Percentiles rank a stretch among this genome's conserved stretches.
These are phyloP conservation scores for Teratosphaeria viscida DNA, from an alignment of 2,329 filamentous ascomycete genomes.

Conservation along the genomic window DNA sequence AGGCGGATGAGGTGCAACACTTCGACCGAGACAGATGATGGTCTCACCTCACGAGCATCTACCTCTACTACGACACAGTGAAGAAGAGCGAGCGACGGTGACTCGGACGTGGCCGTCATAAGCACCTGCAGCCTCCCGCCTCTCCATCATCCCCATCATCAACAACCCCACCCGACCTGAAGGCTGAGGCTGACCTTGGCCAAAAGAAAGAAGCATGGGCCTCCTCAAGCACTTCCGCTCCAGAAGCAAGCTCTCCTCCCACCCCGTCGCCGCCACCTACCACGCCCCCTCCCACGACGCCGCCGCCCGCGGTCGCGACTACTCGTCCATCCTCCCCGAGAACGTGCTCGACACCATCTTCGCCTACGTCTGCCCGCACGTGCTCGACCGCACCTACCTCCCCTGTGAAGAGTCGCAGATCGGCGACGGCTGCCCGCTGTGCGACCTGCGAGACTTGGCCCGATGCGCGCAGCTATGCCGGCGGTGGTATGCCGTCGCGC, in stretches of 20 bases:
- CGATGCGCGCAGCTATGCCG: conserved; percentile 66
- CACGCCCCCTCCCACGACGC: conserved; percentile 12
- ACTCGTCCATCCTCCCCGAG: conserved; percentile 47
- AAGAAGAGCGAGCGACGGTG: background rate
- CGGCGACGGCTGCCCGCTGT: conserved; percentile 81
- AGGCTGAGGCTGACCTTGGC: too few relatives aligned
- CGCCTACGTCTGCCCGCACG: conserved; percentile 71
- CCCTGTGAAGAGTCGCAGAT: conserved; percentile 71
- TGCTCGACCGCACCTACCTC: conserved; percentile 65
- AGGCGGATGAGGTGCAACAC: background rate
- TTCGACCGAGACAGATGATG: background rate
- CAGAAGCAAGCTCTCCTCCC: conserved; percentile 25
- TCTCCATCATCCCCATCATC: background rate
- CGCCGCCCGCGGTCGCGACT: conserved; percentile 26
- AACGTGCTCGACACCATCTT: conserved; percentile 71
- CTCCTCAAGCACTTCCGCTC: conserved; percentile 41
- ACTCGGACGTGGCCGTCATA: background rate
- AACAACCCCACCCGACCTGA: background rate
- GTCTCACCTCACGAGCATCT: background rate
- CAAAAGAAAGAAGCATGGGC: conserved; percentile 27
- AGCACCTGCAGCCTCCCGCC: background rate
- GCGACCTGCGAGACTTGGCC: conserved; percentile 79
- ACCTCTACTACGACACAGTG: background rate
- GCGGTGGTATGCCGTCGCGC: conserved; percentile 55
- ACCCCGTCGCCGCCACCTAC: conserved; percentile 1